Evolutionary conservation across 2,329 filamentous ascomycete species (phyloP).

Genomic region (Xylariales sp.): DNA sequence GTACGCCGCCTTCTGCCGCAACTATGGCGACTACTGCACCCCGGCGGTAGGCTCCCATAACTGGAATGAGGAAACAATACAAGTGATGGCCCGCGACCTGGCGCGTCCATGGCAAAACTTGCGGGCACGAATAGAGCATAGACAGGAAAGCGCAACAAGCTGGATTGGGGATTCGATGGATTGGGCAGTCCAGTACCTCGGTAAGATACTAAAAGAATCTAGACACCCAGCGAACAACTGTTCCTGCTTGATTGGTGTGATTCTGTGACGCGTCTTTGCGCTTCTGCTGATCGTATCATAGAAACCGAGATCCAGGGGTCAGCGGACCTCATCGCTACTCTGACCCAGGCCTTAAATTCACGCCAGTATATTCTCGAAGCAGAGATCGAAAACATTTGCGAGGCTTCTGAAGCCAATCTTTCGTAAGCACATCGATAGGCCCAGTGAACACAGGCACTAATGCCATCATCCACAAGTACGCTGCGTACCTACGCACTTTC

Average conservation of each 20-base stretch:
- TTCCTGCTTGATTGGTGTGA: no score
- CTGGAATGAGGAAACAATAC: constrained; percentile 42
- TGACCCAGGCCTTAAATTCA: constrained; percentile 23
- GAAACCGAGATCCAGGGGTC: constrained; percentile 1
- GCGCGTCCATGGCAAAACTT: constrained; percentile 27
- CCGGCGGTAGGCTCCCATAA: constrained; percentile 20
- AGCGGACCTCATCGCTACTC: constrained; percentile 6
- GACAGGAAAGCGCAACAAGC: constrained; percentile 11
- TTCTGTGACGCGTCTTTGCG: no score
- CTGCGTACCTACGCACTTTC: constrained; percentile 31
- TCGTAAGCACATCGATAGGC: neutral
- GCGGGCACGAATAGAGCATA: constrained; percentile 9
- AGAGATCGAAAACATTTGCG: constrained; percentile 18
- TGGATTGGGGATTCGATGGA: constrained; percentile 15
- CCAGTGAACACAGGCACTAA: neutral
- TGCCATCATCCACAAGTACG: no score
- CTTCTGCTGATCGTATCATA: no score
- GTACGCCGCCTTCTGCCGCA: constrained; percentile 38
- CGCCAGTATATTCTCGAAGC: constrained; percentile 24
- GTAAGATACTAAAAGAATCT: constrained; percentile 3
- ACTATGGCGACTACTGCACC: constrained; percentile 34
- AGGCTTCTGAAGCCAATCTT: constrained; percentile 15
- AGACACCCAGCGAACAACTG: neutral
- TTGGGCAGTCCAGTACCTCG: constrained; percentile 3
- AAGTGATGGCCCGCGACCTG: constrained; percentile 30